Conservation (phyloP, 371 early-diverging fungal genomes). For the Mucor sp. region DNA sequence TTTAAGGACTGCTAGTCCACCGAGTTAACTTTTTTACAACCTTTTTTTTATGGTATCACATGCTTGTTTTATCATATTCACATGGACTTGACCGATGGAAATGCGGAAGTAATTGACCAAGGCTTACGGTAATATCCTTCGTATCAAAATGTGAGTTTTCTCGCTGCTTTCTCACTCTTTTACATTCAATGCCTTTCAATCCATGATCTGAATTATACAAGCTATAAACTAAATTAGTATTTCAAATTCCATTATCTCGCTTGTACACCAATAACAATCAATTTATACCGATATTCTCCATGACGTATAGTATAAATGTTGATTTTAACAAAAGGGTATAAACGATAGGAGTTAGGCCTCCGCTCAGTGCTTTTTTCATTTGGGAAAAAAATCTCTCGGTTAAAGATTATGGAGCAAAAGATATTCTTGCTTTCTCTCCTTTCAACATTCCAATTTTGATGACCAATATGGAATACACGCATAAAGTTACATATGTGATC, state of each 20-base stretch:
- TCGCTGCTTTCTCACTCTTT: constrained; percentile 3
- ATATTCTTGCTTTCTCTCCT: neutral
- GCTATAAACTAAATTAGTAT: constrained; percentile 2
- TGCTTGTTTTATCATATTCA: constrained; percentile 23
- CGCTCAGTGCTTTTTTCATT: neutral
- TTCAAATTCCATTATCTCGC: constrained; percentile 1
- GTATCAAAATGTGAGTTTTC: neutral
- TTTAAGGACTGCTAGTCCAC: constrained; percentile 10
- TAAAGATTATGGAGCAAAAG: constrained; percentile 2
- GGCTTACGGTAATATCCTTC: constrained; percentile 6
- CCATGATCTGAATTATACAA: neutral
- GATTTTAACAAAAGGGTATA: constrained; percentile 13
- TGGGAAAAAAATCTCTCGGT: neutral
- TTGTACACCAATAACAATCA: constrained; percentile 8
- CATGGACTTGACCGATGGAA: constrained; percentile 19
- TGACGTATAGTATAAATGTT: constrained; percentile 10
- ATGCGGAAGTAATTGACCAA: constrained; percentile 12
- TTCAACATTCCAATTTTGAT: constrained; percentile 2
- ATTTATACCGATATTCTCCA: constrained; percentile 4
- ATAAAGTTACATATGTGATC: neutral
- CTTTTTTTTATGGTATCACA: constrained; percentile 20
- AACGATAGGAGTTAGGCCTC: constrained; percentile 6
- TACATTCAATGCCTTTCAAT: neutral
- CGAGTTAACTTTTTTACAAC: constrained; percentile 3
- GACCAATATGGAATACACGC: neutral